Base-by-base conservation (phyloP, 345 rosid species). In the Pistacia vera region DNA sequence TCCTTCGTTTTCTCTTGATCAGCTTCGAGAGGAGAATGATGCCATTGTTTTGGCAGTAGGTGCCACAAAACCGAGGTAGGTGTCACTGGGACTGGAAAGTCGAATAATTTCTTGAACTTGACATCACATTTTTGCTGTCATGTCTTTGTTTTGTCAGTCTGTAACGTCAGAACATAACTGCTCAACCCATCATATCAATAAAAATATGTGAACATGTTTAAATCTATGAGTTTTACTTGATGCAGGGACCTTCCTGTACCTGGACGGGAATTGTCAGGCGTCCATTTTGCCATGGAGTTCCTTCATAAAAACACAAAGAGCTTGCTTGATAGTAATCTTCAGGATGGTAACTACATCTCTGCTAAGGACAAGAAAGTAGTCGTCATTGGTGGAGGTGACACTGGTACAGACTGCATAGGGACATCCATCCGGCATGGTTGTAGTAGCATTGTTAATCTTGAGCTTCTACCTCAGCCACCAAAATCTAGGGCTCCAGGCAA, bases 331-430 rank as follows among this genome's bases (percentile, higher is more conserved):
- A 92, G 97, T 83, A 85, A 85, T 74, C 92, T 86, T 18, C 67
- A 89, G 76, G 97, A 97, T 70, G 96, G 97, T 65, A 90, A 88
- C 72, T 91, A 91, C 86, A 90, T 94, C 65, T 92, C 97, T 16
- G 99, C 98, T 7, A 89, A 91, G 76, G 97, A 93, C 41, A 97
- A 94, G 87, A 97, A 89, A 82, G 96, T 94, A 38, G 93, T 94
- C 2, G 99, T 97, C 75, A 97, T 97, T 72, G 99, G 99, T 60
- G 99, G 99, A 75, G 99, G 99, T 38, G 99, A 97, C 84, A 97
- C 99, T 0, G 99, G 99, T 10, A 97, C 98, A 16, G 99, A 97
- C 85, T 97, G 99, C 78, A 89, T 97, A 5, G 99, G 97, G 68
- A 97, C 99, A 66, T 97, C 99, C 8, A 90, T 97, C 72, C 92